These are phyloP conservation scores for Hippophae gyantsensis DNA, from an alignment of 306 rosid species.

Conservation along the genomic window DNA sequence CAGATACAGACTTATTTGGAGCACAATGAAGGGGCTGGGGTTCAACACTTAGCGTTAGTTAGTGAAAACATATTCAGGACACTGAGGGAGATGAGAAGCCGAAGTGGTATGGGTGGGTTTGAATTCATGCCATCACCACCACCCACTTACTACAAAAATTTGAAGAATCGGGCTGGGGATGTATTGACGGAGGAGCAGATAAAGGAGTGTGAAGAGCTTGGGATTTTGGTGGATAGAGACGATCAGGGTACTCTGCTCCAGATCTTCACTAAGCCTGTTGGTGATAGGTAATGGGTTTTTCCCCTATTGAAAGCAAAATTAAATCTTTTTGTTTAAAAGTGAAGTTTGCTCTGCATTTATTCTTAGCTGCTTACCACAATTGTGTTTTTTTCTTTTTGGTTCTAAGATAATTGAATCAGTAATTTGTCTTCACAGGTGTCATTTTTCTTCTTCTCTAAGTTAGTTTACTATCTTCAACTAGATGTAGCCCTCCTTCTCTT, in stretches of 20 bases:
- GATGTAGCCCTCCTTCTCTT: too few species aligned
- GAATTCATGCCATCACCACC: conserved; percentile 96
- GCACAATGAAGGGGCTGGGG: conserved; percentile 88
- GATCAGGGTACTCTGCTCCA: conserved; percentile 93
- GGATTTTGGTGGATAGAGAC: conserved; percentile 82
- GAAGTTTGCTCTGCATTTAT: too few species aligned
- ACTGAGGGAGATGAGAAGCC: conserved; percentile 66
- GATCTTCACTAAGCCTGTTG: conserved; percentile 87
- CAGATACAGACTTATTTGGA: conserved; percentile 88
- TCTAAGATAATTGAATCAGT: too few species aligned
- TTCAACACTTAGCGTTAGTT: conserved; percentile 72
- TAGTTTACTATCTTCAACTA: too few species aligned
- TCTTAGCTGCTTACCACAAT: too few species aligned
- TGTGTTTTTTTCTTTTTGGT: too few species aligned
- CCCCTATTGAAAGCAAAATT: not conserved
- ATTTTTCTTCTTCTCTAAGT: too few species aligned
- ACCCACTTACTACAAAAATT: conserved; percentile 62
- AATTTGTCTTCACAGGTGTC: too few species aligned
- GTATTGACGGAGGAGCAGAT: conserved; percentile 68
- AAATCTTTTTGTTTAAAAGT: too few species aligned
- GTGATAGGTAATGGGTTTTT: conserved; percentile 51
- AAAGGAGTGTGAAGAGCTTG: conserved; percentile 73
- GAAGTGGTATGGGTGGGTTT: conserved; percentile 64
- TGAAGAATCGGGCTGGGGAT: conserved; percentile 59
- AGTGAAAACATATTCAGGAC: conserved; percentile 60